These are phyloP conservation scores for Lolium multiflorum DNA, from an alignment of 176 grass and related monocot species.

Conservation along the genomic window DNA sequence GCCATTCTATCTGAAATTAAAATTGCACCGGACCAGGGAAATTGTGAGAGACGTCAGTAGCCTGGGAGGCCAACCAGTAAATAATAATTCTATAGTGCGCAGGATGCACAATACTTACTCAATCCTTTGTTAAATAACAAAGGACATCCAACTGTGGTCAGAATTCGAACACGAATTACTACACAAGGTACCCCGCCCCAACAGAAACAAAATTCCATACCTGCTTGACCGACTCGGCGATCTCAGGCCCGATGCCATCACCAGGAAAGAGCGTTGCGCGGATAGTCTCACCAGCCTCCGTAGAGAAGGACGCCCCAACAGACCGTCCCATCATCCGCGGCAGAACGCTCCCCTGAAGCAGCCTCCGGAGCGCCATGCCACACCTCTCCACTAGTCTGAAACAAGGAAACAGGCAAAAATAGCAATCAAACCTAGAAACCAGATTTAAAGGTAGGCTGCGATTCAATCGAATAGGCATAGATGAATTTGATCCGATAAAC, in stretches of 20 bases:
- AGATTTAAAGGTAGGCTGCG: background rate
- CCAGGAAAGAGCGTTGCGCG: slow-evolving; percentile 92
- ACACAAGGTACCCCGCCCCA: background rate
- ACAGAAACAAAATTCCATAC: slow-evolving; percentile 28
- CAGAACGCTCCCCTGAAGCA: slow-evolving; percentile 59
- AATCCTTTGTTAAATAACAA: background rate
- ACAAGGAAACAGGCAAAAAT: background rate
- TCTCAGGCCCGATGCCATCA: slow-evolving; percentile 95
- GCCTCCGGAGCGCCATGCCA: slow-evolving; percentile 61
- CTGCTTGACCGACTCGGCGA: slow-evolving; percentile 90
- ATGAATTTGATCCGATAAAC: background rate
- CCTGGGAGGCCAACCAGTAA: background rate
- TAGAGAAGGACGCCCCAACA: slow-evolving; percentile 45
- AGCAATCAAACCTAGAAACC: slow-evolving; percentile 42
- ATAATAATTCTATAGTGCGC: background rate
- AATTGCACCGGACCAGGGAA: background rate
- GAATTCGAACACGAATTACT: background rate
- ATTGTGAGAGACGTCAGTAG: background rate
- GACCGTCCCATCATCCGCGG: slow-evolving; percentile 44
- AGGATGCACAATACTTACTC: background rate
- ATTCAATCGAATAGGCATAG: background rate
- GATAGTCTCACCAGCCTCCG: slow-evolving; percentile 50
- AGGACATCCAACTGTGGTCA: background rate
- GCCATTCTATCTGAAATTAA: background rate
- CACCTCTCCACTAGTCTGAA: slow-evolving; percentile 34